phyloP scores from a whole-genome alignment of 257 asterid genomes.

The Misopates orontium region DNA sequence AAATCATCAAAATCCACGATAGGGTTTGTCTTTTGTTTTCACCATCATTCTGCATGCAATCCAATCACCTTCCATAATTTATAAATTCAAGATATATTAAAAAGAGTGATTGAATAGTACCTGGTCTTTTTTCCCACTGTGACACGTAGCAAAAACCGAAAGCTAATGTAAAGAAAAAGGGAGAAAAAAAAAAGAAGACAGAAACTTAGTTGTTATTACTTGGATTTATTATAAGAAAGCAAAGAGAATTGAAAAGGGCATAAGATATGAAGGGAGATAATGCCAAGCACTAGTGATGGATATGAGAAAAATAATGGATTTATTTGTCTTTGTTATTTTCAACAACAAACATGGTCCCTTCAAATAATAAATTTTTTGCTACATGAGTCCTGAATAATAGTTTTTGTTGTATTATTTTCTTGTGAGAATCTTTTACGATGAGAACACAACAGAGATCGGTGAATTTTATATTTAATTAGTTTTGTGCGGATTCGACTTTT shows the following conservation, averaged over 20 bases:
- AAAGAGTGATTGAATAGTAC: background rate
- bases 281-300: conserved; percentile 31
- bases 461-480: too few species aligned
- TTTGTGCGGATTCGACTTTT: too few species aligned
- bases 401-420: conserved; percentile 12
- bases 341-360: conserved; percentile 26
- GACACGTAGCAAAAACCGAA: background rate
- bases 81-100: background rate
- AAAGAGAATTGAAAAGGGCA: background rate
- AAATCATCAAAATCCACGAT: conserved; percentile 27
- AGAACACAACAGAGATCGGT: too few species aligned
- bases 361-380: conserved; percentile 17
- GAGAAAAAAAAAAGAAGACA: background rate
- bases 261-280: conserved; percentile 18
- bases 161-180: conserved; percentile 10
- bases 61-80: conserved; percentile 25
- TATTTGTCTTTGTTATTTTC: conserved; percentile 5
- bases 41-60: conserved; percentile 4
- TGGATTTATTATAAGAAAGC: background rate
- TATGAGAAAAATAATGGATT: conserved; percentile 25
- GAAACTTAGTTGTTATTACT: background rate
- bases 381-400: conserved; percentile 9
- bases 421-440: too few species aligned
- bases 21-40: conserved; percentile 18
- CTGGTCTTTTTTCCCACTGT: background rate